Evolutionary conservation across 768 basidiomycete species (phyloP).

Genomic region (Boletellus emodensis): DNA sequence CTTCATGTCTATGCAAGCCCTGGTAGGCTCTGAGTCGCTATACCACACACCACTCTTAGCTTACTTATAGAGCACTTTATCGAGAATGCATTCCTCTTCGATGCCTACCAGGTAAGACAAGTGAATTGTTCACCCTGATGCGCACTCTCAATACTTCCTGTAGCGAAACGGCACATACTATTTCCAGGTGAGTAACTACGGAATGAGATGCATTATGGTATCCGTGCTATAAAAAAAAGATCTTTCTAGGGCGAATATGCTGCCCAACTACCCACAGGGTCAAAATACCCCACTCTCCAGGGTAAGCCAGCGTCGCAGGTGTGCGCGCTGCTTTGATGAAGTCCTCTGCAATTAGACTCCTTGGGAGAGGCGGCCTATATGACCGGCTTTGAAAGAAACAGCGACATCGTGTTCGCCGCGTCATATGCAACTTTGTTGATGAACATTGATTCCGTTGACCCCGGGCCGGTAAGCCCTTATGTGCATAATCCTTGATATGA

Average conservation of each 20-base stretch:
- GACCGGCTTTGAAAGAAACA: slow-evolving; percentile 59
- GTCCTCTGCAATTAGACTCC: slow-evolving; percentile 32
- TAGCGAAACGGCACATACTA: slow-evolving; percentile 58
- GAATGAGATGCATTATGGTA: no score
- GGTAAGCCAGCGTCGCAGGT: slow-evolving; percentile 29
- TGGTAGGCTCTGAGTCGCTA: background rate
- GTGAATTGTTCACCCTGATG: background rate
- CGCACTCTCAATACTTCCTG: background rate
- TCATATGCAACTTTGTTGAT: slow-evolving; percentile 56
- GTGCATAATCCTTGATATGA: slow-evolving; percentile 4
- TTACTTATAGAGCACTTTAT: slow-evolving; percentile 34
- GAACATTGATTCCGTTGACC: slow-evolving; percentile 38
- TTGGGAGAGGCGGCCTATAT: slow-evolving; percentile 61
- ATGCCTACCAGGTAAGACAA: slow-evolving; percentile 35
- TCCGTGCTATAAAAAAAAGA: background rate
- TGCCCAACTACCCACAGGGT: slow-evolving; percentile 43
- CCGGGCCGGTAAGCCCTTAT: slow-evolving; percentile 45
- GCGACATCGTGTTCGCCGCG: slow-evolving; percentile 57
- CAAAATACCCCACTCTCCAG: slow-evolving; percentile 48
- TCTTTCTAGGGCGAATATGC: slow-evolving; percentile 50
- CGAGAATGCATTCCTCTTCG: slow-evolving; percentile 46
- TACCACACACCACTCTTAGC: background rate
- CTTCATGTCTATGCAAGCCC: slow-evolving; percentile 54
- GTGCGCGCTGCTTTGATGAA: background rate
- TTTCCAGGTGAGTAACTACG: slow-evolving; percentile 32